Evolutionary conservation across 2,329 filamentous ascomycete genomes (phyloP).

Genomic region (Alternaria viburni): DNA sequence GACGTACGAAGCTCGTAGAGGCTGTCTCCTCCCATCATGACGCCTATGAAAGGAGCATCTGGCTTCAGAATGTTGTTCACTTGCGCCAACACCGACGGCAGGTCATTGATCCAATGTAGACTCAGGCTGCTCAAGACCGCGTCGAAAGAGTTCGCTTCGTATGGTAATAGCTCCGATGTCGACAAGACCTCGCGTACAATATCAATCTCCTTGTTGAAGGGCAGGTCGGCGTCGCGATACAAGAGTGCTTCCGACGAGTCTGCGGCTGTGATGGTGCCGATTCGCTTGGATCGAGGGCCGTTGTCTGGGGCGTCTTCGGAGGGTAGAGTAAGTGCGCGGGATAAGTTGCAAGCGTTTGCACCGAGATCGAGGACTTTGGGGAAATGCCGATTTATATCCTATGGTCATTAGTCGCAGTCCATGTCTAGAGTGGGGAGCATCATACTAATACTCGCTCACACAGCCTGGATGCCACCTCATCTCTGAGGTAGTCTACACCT

Average conservation of each 20-base stretch:
- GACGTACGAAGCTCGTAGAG: constrained; percentile 93
- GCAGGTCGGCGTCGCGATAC: constrained; percentile 75
- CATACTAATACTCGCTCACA: constrained; percentile 82
- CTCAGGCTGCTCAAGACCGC: constrained; percentile 87
- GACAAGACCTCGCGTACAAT: constrained; percentile 78
- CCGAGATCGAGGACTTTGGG: constrained; percentile 87
- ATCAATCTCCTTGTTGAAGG: constrained; percentile 75
- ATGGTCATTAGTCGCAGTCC: constrained; percentile 11
- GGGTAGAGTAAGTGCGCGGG: constrained; percentile 71
- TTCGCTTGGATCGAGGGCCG: constrained; percentile 71
- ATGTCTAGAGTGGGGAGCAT: not conserved
- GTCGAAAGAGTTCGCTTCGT: constrained; percentile 78
- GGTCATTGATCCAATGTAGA: constrained; percentile 97
- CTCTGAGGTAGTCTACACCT: constrained; percentile 88
- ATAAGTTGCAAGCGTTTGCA: constrained; percentile 94
- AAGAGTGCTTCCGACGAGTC: constrained; percentile 82
- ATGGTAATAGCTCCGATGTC: constrained; percentile 78
- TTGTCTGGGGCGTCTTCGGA: constrained; percentile 67
- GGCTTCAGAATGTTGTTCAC: constrained; percentile 89
- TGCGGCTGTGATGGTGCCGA: constrained; percentile 77
- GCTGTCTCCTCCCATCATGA: constrained; percentile 95
- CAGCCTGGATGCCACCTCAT: constrained; percentile 84
- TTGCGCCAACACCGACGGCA: constrained; percentile 82
- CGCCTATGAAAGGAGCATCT: constrained; percentile 88
- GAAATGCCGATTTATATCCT: constrained; percentile 93